These are phyloP conservation scores for Phellinidium pouzarii DNA, from an alignment of 1,284 basidiomycete species.

Conservation along the genomic window DNA sequence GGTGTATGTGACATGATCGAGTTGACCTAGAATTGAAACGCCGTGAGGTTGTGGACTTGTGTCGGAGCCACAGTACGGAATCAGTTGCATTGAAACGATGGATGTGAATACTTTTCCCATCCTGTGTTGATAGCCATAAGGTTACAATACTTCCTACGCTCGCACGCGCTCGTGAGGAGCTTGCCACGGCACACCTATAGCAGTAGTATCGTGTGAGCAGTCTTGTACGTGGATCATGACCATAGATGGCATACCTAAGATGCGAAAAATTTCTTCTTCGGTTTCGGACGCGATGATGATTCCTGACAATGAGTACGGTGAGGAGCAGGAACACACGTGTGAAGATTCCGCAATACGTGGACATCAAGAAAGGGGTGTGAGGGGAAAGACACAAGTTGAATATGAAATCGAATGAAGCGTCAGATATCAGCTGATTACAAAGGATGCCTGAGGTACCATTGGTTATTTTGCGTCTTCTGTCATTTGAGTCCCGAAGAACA, in stretches of 20 bases:
- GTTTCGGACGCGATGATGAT: conserved; percentile 73
- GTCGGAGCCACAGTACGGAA: too few species aligned
- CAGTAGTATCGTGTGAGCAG: neutral
- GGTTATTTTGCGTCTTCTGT: conserved; percentile 55
- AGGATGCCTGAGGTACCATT: conserved; percentile 37
- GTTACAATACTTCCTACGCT: conserved; percentile 22
- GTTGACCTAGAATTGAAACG: too few species aligned
- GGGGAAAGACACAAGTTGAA: neutral
- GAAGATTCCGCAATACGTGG: neutral
- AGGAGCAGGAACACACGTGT: neutral
- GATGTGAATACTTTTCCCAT: too few species aligned
- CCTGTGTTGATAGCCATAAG: neutral
- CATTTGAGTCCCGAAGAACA: conserved; percentile 63
- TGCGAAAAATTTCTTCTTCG: conserved; percentile 78
- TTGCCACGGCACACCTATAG: conserved; percentile 62
- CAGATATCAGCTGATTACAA: neutral
- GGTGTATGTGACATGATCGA: too few species aligned
- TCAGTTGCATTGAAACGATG: too few species aligned
- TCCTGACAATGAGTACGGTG: conserved; percentile 38
- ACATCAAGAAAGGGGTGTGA: neutral
- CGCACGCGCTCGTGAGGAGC: conserved; percentile 65
- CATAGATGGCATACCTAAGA: conserved; percentile 41
- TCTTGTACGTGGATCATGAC: neutral
- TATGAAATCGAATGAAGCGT: neutral
- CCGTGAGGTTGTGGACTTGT: too few species aligned